These are phyloP conservation scores for Daedalea quercina DNA, from an alignment of 768 basidiomycete species.

Conservation along the genomic window DNA sequence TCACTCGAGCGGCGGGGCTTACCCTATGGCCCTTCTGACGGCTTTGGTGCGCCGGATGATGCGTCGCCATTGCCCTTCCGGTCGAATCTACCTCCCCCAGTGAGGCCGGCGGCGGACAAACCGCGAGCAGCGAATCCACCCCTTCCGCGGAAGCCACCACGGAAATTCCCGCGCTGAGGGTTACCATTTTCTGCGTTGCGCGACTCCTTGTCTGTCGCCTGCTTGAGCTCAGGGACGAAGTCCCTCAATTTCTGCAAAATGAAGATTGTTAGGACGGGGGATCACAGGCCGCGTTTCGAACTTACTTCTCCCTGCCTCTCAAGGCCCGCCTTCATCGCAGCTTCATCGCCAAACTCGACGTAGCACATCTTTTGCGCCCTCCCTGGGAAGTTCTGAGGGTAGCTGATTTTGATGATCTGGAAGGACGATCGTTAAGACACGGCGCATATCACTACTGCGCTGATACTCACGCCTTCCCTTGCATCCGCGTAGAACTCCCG, in stretches of 20 bases:
- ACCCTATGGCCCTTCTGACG: slow-evolving; percentile 9
- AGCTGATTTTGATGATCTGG: slow-evolving; percentile 64
- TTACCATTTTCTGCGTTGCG: slow-evolving; percentile 18
- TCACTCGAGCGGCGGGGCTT: no score
- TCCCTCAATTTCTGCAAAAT: slow-evolving; percentile 62
- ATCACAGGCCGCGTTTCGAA: slow-evolving; percentile 9
- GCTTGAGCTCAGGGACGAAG: slow-evolving; percentile 55
- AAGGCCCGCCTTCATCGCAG: slow-evolving; percentile 73
- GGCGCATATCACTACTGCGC: neutral
- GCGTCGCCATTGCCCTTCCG: slow-evolving; percentile 24
- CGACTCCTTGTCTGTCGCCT: slow-evolving; percentile 54
- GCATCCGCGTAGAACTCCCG: slow-evolving; percentile 74
- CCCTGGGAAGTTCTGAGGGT: slow-evolving; percentile 42
- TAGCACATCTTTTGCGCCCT: slow-evolving; percentile 63
- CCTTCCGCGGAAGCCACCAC: slow-evolving; percentile 43
- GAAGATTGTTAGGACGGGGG: neutral
- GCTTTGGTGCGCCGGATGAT: slow-evolving; percentile 10
- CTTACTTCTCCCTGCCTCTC: slow-evolving; percentile 68
- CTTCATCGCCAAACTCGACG: slow-evolving; percentile 87
- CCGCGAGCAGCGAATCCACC: slow-evolving; percentile 58
- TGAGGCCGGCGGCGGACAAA: slow-evolving; percentile 67
- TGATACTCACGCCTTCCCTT: slow-evolving; percentile 50
- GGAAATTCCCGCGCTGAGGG: slow-evolving; percentile 19
- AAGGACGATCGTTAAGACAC: neutral
- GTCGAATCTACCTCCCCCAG: slow-evolving; percentile 20